Percentiles rank a stretch among this genome's conserved stretches.
phyloP scores from a whole-genome alignment of 2,329 filamentous ascomycete species.

The Uncinocarpus reesii region DNA sequence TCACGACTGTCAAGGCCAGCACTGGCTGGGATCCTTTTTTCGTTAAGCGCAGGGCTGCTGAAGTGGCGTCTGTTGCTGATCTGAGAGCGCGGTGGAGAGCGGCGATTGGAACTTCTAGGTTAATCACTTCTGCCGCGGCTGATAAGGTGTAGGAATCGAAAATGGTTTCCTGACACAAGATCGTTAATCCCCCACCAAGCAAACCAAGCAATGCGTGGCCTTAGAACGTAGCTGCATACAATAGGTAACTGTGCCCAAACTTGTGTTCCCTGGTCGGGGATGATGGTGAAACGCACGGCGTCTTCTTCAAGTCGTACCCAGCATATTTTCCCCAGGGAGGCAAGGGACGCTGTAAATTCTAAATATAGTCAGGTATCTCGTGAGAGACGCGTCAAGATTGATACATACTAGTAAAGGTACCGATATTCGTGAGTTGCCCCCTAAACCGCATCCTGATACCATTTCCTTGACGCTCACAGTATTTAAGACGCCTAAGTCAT shows the following conservation, averaged over 20 bases:
- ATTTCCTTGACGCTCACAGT: not conserved
- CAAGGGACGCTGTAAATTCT: slow-evolving; percentile 54
- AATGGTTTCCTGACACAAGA: slow-evolving; percentile 55
- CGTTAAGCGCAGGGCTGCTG: slow-evolving; percentile 76
- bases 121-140: slow-evolving; percentile 87
- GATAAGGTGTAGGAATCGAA: slow-evolving; percentile 86
- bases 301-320: slow-evolving; percentile 86
- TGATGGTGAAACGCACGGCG: slow-evolving; percentile 84
- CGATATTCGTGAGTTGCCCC: slow-evolving; percentile 43
- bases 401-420: slow-evolving; percentile 43
- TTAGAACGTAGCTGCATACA: slow-evolving; percentile 22
- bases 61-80: slow-evolving; percentile 70
- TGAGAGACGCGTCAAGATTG: slow-evolving; percentile 8
- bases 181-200: not conserved
- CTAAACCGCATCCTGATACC: slow-evolving; percentile 42
- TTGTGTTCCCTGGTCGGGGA: slow-evolving; percentile 87
- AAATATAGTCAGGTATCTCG: slow-evolving; percentile 8
- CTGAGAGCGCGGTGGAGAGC: slow-evolving; percentile 83
- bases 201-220: not conserved
- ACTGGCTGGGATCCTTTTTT: slow-evolving; percentile 84
- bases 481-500: not conserved
- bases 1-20: slow-evolving; percentile 80
- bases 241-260: slow-evolving; percentile 71
- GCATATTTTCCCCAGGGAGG: slow-evolving; percentile 66
- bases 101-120: slow-evolving; percentile 85